Conservation (phyloP, 306 rosid genomes). For the Pyrus betulifolia region DNA sequence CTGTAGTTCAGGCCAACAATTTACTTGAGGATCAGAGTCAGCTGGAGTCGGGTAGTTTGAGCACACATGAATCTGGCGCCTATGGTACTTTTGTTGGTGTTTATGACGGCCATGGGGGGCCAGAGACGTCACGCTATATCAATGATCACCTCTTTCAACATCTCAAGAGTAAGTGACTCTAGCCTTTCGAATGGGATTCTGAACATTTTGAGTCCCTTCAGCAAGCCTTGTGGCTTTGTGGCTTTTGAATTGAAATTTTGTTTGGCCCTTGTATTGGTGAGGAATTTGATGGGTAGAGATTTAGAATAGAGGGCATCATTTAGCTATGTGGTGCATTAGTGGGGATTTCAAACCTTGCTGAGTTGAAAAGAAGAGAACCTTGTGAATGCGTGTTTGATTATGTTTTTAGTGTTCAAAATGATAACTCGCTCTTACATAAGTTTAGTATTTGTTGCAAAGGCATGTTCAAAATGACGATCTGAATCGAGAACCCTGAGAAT, state of each 20-base stretch:
- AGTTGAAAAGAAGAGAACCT: background rate
- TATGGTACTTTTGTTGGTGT: constrained; percentile 45
- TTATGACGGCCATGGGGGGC: constrained; percentile 53
- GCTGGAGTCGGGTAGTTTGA: constrained; percentile 44
- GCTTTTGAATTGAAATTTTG: background rate
- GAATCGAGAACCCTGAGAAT: background rate
- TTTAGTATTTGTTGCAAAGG: background rate
- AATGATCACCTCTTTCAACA: constrained; percentile 46
- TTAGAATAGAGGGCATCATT: background rate
- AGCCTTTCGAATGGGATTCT: background rate
- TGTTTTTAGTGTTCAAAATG: background rate
- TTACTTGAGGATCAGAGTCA: constrained; percentile 59
- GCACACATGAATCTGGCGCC: constrained; percentile 38
- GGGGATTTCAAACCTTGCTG: background rate
- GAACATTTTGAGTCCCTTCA: background rate
- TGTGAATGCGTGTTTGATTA: background rate
- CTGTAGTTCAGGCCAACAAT: constrained; percentile 52
- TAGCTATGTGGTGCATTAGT: background rate
- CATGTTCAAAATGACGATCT: background rate
- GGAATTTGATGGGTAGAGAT: background rate
- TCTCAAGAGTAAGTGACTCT: constrained; percentile 35
- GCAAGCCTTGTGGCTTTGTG: background rate
- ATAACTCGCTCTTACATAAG: background rate
- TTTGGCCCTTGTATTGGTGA: background rate
- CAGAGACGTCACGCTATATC: constrained; percentile 44